Evolutionary conservation across 805 yeast species (phyloP), one percentile per base, ranked within the genome.

Genomic region (Wickerhamiella bombiphila): DNA sequence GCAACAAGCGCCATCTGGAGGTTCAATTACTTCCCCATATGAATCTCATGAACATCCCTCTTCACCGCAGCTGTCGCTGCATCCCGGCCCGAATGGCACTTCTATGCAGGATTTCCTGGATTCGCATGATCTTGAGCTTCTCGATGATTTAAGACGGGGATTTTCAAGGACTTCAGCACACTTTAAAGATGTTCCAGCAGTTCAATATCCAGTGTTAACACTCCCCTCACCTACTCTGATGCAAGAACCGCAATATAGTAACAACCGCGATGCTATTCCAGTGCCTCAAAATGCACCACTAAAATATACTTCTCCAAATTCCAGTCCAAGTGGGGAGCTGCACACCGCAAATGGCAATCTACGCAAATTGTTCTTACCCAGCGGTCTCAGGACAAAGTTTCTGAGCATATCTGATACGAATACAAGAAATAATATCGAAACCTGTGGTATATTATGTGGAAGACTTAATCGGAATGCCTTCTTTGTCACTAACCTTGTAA

Each of bases 381-480:
- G 53, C 0, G 54, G 55, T 19, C 55, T 75, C 15, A 60, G 69
- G 22, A 40, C 53, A 1, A 42, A 50, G 18, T 75, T 75, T 46
- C 56, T 72, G 6, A 47, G 53, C 18, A 50, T 70, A 9, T 75
- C 80, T 1, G 46, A 53, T 14, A 43, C 55, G 3, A 76, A 75
- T 48, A 75, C 82, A 1, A 18, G 34, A 1, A 55, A 54, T 13
- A 67, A 66, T 29, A 55, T 76, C 13, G 82, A 75, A 48, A 75
- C 80, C 0, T 75, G 80, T 50, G 82, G 81, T 9, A 70, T 75
- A 16, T 59, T 75, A 22, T 72, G 80, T 51, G 82, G 81, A 0
- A 69, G 64, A 45, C 57, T 75, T n/a, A 64, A 64, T 32, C 57
- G 73, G 29, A 72, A 72, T 54, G 79, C 80, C 3, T 74, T 74